Evolutionary conservation across 78 protist species (phyloP).

Genomic region (Mantamonas sphyraenae): DNA sequence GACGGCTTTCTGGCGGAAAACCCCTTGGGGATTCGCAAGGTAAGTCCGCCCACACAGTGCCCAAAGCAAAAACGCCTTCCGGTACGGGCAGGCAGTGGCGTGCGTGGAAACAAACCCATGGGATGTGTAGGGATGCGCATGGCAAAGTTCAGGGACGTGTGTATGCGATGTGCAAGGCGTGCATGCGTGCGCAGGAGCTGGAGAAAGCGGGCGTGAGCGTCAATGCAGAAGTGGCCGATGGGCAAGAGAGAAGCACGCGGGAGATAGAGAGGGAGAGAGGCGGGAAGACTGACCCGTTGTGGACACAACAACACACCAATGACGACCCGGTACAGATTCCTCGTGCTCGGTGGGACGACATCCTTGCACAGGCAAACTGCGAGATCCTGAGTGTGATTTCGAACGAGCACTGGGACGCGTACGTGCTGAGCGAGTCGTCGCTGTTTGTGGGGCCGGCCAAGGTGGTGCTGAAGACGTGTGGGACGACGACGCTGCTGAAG

Average conservation of each 20-base stretch:
- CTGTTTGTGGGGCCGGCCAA: conserved; percentile 66
- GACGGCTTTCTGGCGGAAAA: background rate
- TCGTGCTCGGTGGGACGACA: conserved; percentile 51
- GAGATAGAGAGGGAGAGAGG: too few species aligned
- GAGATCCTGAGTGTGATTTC: conserved; percentile 37
- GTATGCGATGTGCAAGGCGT: background rate
- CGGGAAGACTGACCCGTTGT: background rate
- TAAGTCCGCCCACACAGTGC: background rate
- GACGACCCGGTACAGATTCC: background rate
- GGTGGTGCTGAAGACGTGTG: conserved; percentile 84
- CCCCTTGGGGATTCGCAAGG: background rate
- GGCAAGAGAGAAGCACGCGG: too few species aligned
- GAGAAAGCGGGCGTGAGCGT: too few species aligned
- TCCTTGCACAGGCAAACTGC: conserved; percentile 54
- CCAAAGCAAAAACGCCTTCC: conserved; percentile 15
- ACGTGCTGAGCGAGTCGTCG: conserved; percentile 72
- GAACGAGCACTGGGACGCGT: conserved; percentile 43
- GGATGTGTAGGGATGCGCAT: background rate
- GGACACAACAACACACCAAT: background rate
- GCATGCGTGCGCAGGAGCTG: conserved; percentile 28
- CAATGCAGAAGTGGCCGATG: background rate
- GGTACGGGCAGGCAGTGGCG: conserved; percentile 12
- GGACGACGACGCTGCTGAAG: conserved; percentile 75
- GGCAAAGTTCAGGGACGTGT: background rate
- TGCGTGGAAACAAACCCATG: background rate